A percentile compares a stretch with the other conserved stretches of the same genome.
phyloP scores from a whole-genome alignment of 768 basidiomycete genomes.

The Tylopilus subfusipes region DNA sequence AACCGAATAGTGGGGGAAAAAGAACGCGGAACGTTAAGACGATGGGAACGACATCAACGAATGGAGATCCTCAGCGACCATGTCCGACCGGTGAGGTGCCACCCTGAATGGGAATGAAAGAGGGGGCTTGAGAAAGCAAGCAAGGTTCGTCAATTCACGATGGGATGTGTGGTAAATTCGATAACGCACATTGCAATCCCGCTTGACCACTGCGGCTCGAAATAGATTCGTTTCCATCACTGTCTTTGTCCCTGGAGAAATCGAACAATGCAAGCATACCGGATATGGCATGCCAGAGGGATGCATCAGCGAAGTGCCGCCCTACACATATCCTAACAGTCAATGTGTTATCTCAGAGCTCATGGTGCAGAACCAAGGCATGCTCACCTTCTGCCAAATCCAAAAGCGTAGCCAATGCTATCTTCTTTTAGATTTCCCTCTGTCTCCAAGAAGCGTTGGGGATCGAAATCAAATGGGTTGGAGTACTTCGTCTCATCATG shows the following conservation, averaged over 20 bases:
- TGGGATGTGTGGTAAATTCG: no score
- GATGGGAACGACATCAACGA: not conserved
- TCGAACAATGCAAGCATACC: slow-evolving; percentile 29
- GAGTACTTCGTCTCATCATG: slow-evolving; percentile 33
- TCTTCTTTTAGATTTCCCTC: slow-evolving; percentile 24
- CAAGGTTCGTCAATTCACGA: not conserved
- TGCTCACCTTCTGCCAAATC: slow-evolving; percentile 26
- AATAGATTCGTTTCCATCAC: slow-evolving; percentile 22
- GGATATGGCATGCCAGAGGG: slow-evolving; percentile 28
- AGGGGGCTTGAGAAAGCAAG: slow-evolving; percentile 14
- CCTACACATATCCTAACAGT: slow-evolving; percentile 24
- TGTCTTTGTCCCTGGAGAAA: slow-evolving; percentile 23
- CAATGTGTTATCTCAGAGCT: not conserved
- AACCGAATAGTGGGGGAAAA: not conserved
- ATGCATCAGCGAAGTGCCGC: slow-evolving; percentile 23
- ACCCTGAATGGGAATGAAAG: slow-evolving; percentile 13
- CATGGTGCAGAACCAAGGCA: not conserved
- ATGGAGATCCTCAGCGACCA: slow-evolving; percentile 3
- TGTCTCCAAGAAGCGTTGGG: slow-evolving; percentile 28
- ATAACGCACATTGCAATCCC: slow-evolving; percentile 15
- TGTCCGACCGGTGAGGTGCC: slow-evolving; percentile 4
- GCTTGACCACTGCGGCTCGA: slow-evolving; percentile 15
- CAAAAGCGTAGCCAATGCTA: slow-evolving; percentile 18
- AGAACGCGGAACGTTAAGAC: not conserved
- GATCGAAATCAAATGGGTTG: slow-evolving; percentile 30